Evolutionary conservation across 805 yeast genomes (phyloP), one percentile per base, ranked within the genome.

Genomic region (Starmerella bacillaris): DNA sequence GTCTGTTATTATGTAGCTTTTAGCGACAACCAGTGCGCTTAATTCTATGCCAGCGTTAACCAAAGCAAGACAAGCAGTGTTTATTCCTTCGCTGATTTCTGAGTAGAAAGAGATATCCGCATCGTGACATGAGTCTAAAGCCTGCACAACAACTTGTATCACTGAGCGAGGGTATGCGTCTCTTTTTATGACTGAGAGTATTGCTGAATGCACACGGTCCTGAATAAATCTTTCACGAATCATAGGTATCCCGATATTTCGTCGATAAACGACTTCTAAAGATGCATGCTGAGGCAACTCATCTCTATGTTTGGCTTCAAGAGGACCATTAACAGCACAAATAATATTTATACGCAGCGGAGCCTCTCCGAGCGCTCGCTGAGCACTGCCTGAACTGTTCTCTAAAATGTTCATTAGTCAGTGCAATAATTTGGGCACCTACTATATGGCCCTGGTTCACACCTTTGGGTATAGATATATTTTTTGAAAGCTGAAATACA

Each of bases 241-340:
- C 51, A 56, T 51, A 5, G 92, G 66, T 2, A 75, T 65, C 1
- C 95, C 96, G 11, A 63, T 58, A 17, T 76, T 70, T 1, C 96
- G 94, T 27, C 83, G 62, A 2, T 84, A 72, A 16, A 71, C 67
- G 5, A 89, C 66, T 53, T 83, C 94, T 14, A 89, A 53, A 14
- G 79, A 72, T 12, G 86, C 75, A 30, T 65, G 61, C 12, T 78
- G 74, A 8, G 95, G 94, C 22, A 74, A 55, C 52, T 86, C 96
- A 51, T 83, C 93, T 46, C 86, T 68, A 11, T 70, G 56, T 51
- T 74, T 76, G 8, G 80, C 74, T 49, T 86, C 95, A 21, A 86
- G 67, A 0, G 98, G 98, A 0, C 98, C 98, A 1, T 84, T 68
- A 1, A 86, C 84, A 0, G 94, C 72, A 29, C 75, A 70, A 2